Conservation (phyloP, 2,329 filamentous ascomycete species). For the Zymoseptoria ardabiliae region DNA sequence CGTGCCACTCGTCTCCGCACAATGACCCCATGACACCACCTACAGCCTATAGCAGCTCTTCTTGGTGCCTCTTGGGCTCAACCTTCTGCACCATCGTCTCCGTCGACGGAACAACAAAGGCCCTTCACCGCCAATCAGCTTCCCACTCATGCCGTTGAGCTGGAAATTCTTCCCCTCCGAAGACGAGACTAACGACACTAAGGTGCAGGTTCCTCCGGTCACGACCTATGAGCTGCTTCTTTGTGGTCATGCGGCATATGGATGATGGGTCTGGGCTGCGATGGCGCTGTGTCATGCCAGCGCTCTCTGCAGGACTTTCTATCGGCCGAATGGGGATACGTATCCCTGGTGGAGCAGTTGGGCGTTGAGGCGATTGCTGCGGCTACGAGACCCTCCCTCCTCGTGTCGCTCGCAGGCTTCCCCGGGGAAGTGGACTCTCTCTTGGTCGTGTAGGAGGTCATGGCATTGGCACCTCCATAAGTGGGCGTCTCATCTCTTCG, state of each 20-base stretch:
- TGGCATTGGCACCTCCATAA: background rate
- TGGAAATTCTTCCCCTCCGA: conserved; percentile 6
- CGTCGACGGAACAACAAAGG: background rate
- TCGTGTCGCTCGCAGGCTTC: background rate
- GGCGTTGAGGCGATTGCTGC: background rate
- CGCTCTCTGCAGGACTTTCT: background rate
- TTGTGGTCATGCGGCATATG: conserved; percentile 5
- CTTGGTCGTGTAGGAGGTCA: background rate
- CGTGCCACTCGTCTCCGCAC: background rate
- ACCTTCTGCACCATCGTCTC: background rate
- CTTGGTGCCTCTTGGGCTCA: background rate
- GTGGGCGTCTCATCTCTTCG: conserved; percentile 1
- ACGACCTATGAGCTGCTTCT: conserved; percentile 14
- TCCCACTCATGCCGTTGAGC: background rate
- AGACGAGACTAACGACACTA: background rate
- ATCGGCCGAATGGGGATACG: background rate
- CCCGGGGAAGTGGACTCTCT: conserved; percentile 1
- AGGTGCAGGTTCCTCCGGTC: conserved; percentile 12
- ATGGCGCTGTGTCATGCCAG: conserved; percentile 4
- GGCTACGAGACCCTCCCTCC: background rate
- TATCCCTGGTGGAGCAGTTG: background rate
- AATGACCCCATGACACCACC: conserved; percentile 1
- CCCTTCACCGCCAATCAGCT: background rate
- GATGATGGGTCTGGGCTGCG: conserved; percentile 3
- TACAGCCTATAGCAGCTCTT: background rate